These are phyloP conservation scores for Narthecium ossifragum DNA, from an alignment of 106 monocot species.

Conservation along the genomic window DNA sequence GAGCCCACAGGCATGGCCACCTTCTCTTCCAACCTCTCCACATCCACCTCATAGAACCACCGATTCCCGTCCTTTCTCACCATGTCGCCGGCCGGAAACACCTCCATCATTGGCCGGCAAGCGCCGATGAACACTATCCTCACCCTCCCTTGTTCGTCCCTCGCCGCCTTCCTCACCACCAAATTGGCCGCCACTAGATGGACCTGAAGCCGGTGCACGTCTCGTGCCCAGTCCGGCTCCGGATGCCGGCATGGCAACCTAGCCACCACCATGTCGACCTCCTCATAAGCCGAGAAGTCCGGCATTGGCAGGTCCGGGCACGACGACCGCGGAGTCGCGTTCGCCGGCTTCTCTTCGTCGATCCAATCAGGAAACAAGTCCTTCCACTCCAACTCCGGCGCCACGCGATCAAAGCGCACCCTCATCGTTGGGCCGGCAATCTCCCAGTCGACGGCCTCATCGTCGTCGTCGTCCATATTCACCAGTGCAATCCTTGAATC, in stretches of 20 bases:
- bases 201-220: constrained; percentile 64
- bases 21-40: constrained; percentile 58
- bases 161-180: constrained; percentile 40
- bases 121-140: constrained; percentile 40
- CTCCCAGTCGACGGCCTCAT: constrained; percentile 19
- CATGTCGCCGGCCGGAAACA: constrained; percentile 70
- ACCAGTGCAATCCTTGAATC: constrained; percentile 33
- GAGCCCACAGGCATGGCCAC: constrained; percentile 71
- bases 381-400: constrained; percentile 52
- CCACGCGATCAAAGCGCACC: constrained; percentile 46
- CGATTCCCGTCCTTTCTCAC: constrained; percentile 59
- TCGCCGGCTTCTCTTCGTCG: constrained; percentile 79
- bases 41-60: constrained; percentile 66
- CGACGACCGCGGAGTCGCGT: constrained; percentile 35
- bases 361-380: constrained; percentile 90
- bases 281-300: constrained; percentile 36
- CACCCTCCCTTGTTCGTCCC: constrained; percentile 37
- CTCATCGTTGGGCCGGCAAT: constrained; percentile 4
- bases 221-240: constrained; percentile 42
- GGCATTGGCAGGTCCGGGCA: constrained; percentile 91
- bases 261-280: constrained; percentile 61
- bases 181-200: constrained; percentile 62
- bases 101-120: constrained; percentile 86
- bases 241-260: constrained; percentile 53
- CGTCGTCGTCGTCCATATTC: constrained; percentile 28